Evolutionary conservation across 495 filamentous ascomycete species (phyloP).

Genomic region (Penicillium pulvis): DNA sequence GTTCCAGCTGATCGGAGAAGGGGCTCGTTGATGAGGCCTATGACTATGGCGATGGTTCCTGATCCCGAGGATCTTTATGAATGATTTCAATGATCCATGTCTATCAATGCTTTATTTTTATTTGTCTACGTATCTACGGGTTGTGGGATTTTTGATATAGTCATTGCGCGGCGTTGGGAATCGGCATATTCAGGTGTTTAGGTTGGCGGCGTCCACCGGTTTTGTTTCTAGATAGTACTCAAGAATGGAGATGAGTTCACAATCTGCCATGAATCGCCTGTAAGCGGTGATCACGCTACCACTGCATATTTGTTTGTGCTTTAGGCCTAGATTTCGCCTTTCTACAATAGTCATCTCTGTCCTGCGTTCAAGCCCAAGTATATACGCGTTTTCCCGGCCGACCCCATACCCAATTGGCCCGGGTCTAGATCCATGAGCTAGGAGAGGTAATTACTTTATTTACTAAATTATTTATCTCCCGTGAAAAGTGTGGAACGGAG

Average conservation of each 20-base stretch:
- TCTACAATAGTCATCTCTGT: background rate
- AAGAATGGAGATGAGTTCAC: conserved; percentile 1
- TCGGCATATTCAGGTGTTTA: conserved; percentile 43
- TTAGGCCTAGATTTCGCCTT: background rate
- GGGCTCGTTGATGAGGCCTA: conserved; percentile 26
- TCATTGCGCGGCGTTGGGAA: conserved; percentile 30
- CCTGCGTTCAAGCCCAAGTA: background rate
- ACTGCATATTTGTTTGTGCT: background rate
- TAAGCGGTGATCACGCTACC: background rate
- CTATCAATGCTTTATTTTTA: background rate
- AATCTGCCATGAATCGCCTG: background rate
- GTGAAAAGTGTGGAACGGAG: conserved; percentile 45
- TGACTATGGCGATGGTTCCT: conserved; percentile 49
- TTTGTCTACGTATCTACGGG: background rate
- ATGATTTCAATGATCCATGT: conserved; percentile 17
- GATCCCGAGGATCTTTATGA: conserved; percentile 44
- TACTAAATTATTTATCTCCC: background rate
- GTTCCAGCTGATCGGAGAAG: conserved; percentile 28
- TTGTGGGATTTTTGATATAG: background rate
- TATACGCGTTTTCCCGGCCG: background rate
- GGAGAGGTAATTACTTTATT: background rate
- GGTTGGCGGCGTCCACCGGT: conserved; percentile 46
- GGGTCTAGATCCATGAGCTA: conserved; percentile 35
- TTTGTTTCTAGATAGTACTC: background rate
- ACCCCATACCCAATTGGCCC: background rate